Base-by-base conservation (phyloP, 495 filamentous ascomycete genomes). In the Neurospora sp. region DNA sequence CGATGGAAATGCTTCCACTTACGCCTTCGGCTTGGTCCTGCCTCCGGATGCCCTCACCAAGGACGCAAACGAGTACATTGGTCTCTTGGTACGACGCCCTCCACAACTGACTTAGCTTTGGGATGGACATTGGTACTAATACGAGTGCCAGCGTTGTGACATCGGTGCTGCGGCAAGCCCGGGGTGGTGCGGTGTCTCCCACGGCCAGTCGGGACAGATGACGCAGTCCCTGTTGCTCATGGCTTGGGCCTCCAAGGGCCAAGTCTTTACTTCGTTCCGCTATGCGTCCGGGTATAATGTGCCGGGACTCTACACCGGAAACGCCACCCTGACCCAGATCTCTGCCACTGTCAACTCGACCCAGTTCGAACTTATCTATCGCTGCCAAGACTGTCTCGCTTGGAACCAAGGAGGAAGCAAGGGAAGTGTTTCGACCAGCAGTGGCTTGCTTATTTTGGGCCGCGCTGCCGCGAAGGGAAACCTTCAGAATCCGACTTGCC, bases 361-460 rank as follows among this genome's bases (percentile, higher is more conserved):
- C 46, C 74, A 83, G 75, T 92, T 86, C 77, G 85, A 85, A 70
- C 77, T 90, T 22, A 84, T 90, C 39, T 91, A 89, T 79, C 83
- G 87, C 31, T 92, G 90, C 82, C 80, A 88, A 76, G 82, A 86
- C 77, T 92, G 90, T 80, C 83, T 88, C 44, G 79, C 80, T 3
- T 91, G 89, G 88, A 80, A 78, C 70, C 77, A 80, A 69, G 79
- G 72, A 16, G 76, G 78, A 11, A 71, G 39, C 71, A 69, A 9
- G 18, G 76, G 69, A 7, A 78, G 53, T 35, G 76, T 80, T 1
- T 77, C 77, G 4, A 81, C 79, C 69, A 77, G 44, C 39, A 35
- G 41, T 5, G 76, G 76, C 0, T 70, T 71, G 27, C 74, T 81
- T 1, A 59, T 80, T 68, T 31, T 81, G 40, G 80, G 80, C 5